Evolutionary conservation across 2,329 filamentous ascomycete genomes (phyloP), one percentile per base, ranked within the genome.

Genomic region (Penicillium sp.): DNA sequence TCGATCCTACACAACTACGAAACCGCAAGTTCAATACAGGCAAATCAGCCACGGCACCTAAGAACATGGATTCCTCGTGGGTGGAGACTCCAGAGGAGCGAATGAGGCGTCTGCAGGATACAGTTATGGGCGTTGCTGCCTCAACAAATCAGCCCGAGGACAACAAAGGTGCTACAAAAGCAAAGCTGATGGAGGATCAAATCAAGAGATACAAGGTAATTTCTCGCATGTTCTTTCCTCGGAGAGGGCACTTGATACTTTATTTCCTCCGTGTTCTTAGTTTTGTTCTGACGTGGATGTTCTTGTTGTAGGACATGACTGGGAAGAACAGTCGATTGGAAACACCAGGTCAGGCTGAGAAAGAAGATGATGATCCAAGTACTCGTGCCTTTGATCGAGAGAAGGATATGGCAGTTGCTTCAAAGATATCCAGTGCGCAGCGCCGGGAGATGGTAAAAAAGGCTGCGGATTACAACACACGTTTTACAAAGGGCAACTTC

Each of bases 81-180:
- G 90, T 88, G 0, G 91, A 97, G 68, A 95, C 88, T 8, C 87
- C 88, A 0, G 87, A 91, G 65, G 80, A 96, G 69, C 95, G 94
- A 68, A 81, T 87, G 51, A 83, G 85, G 67, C 78, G 88, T 34
- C 71, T 96, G 21, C 83, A 85, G 59, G 83, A 95, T 65, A 82
- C 93, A 46, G 85, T 95, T 10, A 78, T 96, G 58, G 90, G 90
- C 0, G 80, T 90, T 3, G 71, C 67, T 51, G 63, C 68, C 26
- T 44, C 57, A 26, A 22, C 53, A 24, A n/a, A 51, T 15, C 49
- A 46, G 12, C 45, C 60, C 44, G 19, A 56, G 43, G 32, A 48
- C 8, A 43, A 43, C 17, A n/a, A 38, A 4, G 31, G 33, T 19
- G 22, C 46, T 21, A 42, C 41, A 7, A 52, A 43, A 0, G 33